Conservation (phyloP, 768 basidiomycete genomes). For the Tubosaeta brunneosetosa region DNA sequence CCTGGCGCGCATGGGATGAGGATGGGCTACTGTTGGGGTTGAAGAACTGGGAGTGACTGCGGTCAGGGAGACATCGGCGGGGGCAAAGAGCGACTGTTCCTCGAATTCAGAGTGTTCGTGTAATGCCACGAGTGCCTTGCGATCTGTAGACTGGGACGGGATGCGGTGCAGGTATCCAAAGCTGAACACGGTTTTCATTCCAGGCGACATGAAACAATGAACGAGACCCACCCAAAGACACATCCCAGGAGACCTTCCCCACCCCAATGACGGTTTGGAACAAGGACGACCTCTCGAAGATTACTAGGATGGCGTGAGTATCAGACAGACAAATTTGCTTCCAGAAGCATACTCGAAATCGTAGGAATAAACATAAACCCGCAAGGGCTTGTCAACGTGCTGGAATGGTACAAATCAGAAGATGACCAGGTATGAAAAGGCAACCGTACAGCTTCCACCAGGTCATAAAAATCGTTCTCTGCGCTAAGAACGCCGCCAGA, state of each 20-base stretch:
- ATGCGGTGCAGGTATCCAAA: slow-evolving; percentile 93
- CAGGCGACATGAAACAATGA: not conserved
- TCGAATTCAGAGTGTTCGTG: slow-evolving; percentile 51
- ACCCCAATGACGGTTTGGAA: slow-evolving; percentile 97
- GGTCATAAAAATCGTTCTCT: slow-evolving; percentile 94
- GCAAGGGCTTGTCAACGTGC: slow-evolving; percentile 91
- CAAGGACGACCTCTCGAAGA: slow-evolving; percentile 86
- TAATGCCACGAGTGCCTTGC: slow-evolving; percentile 52
- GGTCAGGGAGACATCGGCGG: slow-evolving; percentile 47
- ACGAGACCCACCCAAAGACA: slow-evolving; percentile 76
- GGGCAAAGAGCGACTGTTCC: slow-evolving; percentile 66
- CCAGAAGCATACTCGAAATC: slow-evolving; percentile 80
- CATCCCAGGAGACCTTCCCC: slow-evolving; percentile 94
- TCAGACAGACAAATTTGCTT: not conserved
- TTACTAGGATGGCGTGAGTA: slow-evolving; percentile 48
- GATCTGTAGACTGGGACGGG: slow-evolving; percentile 66
- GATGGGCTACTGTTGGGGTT: slow-evolving; percentile 23
- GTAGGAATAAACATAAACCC: slow-evolving; percentile 94
- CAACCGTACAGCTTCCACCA: slow-evolving; percentile 81
- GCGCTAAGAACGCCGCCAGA: slow-evolving; percentile 87
- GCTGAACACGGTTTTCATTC: slow-evolving; percentile 35
- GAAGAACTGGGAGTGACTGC: slow-evolving; percentile 1
- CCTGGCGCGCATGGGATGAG: slow-evolving; percentile 24
- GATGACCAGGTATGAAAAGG: not conserved
- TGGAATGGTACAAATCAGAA: slow-evolving; percentile 29